Percentiles rank a stretch among this genome's conserved stretches.
These are phyloP conservation scores for Fusarium stilboides DNA, from an alignment of 2,329 filamentous ascomycete genomes.

Conservation along the genomic window DNA sequence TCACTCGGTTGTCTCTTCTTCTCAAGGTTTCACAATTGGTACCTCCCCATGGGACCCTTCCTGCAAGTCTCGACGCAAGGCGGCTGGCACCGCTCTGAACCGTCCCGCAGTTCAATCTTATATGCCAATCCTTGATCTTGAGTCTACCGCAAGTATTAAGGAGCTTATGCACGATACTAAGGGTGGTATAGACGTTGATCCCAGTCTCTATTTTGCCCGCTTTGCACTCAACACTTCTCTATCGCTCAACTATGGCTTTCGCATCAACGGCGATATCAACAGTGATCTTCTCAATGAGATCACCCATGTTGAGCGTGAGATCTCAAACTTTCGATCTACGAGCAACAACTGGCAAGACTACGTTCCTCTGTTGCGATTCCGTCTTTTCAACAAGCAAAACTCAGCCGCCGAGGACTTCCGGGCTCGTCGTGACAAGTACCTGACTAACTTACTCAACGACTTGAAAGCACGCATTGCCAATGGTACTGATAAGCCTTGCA, in stretches of 20 bases:
- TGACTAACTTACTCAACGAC: slow-evolving; percentile 76
- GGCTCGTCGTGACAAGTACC: slow-evolving; percentile 76
- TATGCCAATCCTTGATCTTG: slow-evolving; percentile 86
- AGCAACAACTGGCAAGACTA: slow-evolving; percentile 91
- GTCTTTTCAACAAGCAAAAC: slow-evolving; percentile 74
- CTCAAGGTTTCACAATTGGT: slow-evolving; percentile 85
- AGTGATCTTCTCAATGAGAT: slow-evolving; percentile 80
- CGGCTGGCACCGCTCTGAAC: slow-evolving; percentile 84
- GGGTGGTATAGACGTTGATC: slow-evolving; percentile 75
- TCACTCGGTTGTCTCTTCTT: slow-evolving; percentile 82
- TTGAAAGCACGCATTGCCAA: slow-evolving; percentile 58
- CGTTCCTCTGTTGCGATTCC: slow-evolving; percentile 74
- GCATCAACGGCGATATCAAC: slow-evolving; percentile 79
- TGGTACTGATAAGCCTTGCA: slow-evolving; percentile 60
- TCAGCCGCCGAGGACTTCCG: slow-evolving; percentile 76
- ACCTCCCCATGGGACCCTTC: slow-evolving; percentile 89
- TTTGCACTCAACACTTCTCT: slow-evolving; percentile 84
- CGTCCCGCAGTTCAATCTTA: slow-evolving; percentile 82
- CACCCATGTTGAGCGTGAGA: slow-evolving; percentile 79
- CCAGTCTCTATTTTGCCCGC: slow-evolving; percentile 80
- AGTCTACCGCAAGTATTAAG: slow-evolving; percentile 79
- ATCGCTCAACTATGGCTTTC: slow-evolving; percentile 84
- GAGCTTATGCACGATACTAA: slow-evolving; percentile 78
- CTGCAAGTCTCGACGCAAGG: slow-evolving; percentile 83
- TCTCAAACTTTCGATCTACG: slow-evolving; percentile 83